Conservation (phyloP, 305 asterid species). For the Striga hermonthica region DNA sequence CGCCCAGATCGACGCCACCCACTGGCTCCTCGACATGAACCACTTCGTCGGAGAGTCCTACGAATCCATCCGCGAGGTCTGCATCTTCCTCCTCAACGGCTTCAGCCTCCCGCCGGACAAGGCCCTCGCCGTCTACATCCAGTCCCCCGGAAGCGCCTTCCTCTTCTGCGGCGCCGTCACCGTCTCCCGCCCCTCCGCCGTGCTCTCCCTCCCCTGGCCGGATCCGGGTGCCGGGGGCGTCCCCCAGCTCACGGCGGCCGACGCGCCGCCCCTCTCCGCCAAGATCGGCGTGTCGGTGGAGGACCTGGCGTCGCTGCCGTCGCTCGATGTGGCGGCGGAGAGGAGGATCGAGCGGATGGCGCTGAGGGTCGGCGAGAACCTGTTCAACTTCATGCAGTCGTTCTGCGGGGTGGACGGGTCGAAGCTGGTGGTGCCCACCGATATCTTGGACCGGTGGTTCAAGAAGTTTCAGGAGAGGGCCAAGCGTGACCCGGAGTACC, state of each 20-base stretch:
- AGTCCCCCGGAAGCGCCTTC: slow-evolving; percentile 82
- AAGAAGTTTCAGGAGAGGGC: slow-evolving; percentile 93
- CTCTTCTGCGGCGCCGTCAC: slow-evolving; percentile 88
- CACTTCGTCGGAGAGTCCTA: slow-evolving; percentile 86
- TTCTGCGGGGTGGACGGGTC: slow-evolving; percentile 89
- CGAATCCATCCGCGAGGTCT: slow-evolving; percentile 69
- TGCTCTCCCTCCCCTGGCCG: slow-evolving; percentile 81
- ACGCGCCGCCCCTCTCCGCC: slow-evolving; percentile 63
- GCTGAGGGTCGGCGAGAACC: slow-evolving; percentile 81
- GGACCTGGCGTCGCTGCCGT: slow-evolving; percentile 66
- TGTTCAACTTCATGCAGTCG: slow-evolving; percentile 95
- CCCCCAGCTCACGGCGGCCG: slow-evolving; percentile 58
- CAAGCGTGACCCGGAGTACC: slow-evolving; percentile 81
- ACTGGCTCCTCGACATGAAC: slow-evolving; percentile 93
- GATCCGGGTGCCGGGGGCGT: slow-evolving; percentile 54
- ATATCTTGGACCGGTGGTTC: slow-evolving; percentile 89
- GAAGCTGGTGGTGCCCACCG: slow-evolving; percentile 86
- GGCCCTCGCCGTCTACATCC: slow-evolving; percentile 85
- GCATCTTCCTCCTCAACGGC: slow-evolving; percentile 76
- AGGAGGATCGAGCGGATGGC: slow-evolving; percentile 84
- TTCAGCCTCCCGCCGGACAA: slow-evolving; percentile 81
- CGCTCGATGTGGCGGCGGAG: slow-evolving; percentile 80
- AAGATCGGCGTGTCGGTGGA: slow-evolving; percentile 83
- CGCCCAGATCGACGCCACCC: slow-evolving; percentile 84
- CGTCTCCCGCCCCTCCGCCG: slow-evolving; percentile 80